Evolutionary conservation across 345 rosid genomes (phyloP), one percentile per base, ranked within the genome.

Genomic region (Turnera subulata): DNA sequence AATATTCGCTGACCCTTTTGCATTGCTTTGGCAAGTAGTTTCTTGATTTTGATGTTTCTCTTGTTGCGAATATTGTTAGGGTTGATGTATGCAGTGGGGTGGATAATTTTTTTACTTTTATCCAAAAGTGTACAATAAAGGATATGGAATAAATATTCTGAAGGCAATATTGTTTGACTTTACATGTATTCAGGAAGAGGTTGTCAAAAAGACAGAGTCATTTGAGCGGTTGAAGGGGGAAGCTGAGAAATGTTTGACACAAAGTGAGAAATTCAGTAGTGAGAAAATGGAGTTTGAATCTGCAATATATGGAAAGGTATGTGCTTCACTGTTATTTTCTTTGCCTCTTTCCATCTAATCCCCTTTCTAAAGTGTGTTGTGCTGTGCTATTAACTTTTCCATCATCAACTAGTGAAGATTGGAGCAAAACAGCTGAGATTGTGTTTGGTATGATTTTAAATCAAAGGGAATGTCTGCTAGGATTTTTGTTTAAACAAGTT

Each of bases 251-350:
- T n/a, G n/a, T n/a, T n/a, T n/a, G n/a, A n/a, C n/a, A n/a, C n/a
- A n/a, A n/a, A n/a, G n/a, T n/a, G n/a, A n/a, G n/a, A n/a, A n/a
- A n/a, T n/a, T n/a, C n/a, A n/a, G n/a, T n/a, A n/a, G n/a, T n/a
- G n/a, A n/a, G n/a, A n/a, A n/a, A n/a, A n/a, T n/a, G n/a, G n/a
- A n/a, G n/a, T n/a, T n/a, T n/a, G n/a, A n/a, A n/a, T n/a, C n/a
- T n/a, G n/a, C n/a, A n/a, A n/a, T n/a, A n/a, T n/a, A n/a, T n/a
- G 73, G 82, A 33, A 89, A 92, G 88, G 98, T 75, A 29, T 37
- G 63, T 40, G 45, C 46, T 55, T 1, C 19, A 16, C 6, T 4
- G 6, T 6, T 52, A 20, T 0, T 45, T 6, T 62, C 22, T 20
- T 12, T 21, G 15, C 48, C 2, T 24, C 42, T 10, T 16, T 12